Conservation (phyloP, 192 early-diverging fungal species). For the Endogone sp. region DNA sequence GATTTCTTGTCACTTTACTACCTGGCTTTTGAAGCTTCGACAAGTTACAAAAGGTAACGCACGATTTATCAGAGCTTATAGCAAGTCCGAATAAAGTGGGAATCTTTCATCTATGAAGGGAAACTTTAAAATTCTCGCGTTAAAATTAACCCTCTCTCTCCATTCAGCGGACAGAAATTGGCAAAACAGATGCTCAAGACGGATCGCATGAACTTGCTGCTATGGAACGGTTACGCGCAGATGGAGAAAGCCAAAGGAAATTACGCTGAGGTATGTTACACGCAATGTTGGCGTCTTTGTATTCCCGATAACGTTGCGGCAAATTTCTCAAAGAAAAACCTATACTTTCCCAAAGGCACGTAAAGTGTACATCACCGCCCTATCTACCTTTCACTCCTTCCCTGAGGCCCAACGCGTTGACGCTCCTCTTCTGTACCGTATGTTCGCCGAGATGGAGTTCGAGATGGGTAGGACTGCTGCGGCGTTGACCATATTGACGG, state of each 20-base stretch:
- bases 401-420: constrained; percentile 23
- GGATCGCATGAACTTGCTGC: constrained; percentile 34
- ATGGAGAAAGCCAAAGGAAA: constrained; percentile 40
- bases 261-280: constrained; percentile 35
- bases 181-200: constrained; percentile 42
- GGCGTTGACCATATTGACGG: constrained; percentile 39
- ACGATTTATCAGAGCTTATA: no score
- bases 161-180: constrained; percentile 38
- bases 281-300: neutral
- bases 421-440: constrained; percentile 38
- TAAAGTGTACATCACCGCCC: constrained; percentile 40
- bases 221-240: constrained; percentile 56
- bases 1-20: constrained; percentile 32
- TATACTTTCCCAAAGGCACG: constrained; percentile 21
- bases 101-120: no score
- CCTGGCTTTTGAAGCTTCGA: constrained; percentile 39
- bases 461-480: constrained; percentile 35
- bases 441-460: constrained; percentile 49
- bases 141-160: no score
- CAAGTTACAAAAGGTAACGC: constrained; percentile 25
- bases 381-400: constrained; percentile 36
- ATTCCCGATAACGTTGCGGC: no score
- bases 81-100: no score
- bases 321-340: neutral
- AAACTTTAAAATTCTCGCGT: no score